A percentile compares a stretch with the other conserved stretches of the same genome.
phyloP scores from a whole-genome alignment of 2,329 filamentous ascomycete species.

The Calonectria montana region DNA sequence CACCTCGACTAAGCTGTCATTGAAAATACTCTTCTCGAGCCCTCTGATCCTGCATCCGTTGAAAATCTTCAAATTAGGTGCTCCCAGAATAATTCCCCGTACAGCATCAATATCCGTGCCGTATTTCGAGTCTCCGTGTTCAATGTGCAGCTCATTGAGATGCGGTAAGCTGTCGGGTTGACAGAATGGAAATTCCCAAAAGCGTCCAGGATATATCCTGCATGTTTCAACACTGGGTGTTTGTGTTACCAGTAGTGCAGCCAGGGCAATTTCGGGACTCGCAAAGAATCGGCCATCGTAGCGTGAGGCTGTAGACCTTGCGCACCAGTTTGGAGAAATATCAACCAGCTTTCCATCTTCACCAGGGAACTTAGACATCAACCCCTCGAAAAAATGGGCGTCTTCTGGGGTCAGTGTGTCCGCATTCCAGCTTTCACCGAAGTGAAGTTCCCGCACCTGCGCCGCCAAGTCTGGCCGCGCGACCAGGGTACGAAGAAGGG shows the following conservation, averaged over 20 bases:
- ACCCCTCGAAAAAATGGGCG: neutral
- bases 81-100: neutral
- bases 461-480: conserved; percentile 7
- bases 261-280: neutral
- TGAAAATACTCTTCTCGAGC: neutral
- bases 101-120: neutral
- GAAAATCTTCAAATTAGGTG: neutral
- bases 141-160: neutral
- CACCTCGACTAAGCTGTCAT: conserved; percentile 2
- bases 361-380: neutral
- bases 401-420: neutral
- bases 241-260: neutral
- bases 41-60: neutral
- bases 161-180: neutral
- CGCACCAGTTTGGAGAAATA: neutral
- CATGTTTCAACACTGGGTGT: neutral
- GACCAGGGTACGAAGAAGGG: neutral
- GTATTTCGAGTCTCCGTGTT: neutral
- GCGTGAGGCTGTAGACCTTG: too few species aligned
- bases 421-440: neutral
- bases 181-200: conserved; percentile 10
- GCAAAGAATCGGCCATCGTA: neutral
- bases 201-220: neutral
- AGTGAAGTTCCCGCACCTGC: neutral
- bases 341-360: neutral